These are phyloP conservation scores for Cutaneotrichosporon sp. DNA, from an alignment of 1,284 basidiomycete genomes.

Conservation along the genomic window DNA sequence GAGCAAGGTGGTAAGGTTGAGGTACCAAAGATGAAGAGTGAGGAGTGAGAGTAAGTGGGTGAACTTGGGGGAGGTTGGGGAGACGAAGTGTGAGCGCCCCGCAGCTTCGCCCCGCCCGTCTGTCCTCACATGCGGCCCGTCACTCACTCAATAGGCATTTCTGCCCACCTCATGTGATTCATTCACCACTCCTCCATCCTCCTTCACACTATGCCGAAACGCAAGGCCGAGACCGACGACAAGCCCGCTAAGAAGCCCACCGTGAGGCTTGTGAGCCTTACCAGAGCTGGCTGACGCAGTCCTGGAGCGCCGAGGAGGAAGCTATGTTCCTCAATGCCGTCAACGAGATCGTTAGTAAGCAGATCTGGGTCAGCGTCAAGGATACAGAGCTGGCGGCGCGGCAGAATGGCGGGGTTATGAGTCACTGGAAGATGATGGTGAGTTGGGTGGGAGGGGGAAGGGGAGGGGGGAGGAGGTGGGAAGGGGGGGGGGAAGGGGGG, in stretches of 20 bases:
- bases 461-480: not conserved
- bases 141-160: too few species aligned
- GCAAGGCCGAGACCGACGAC: not conserved
- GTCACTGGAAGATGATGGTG: conserved; percentile 24
- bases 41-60: not conserved
- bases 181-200: not conserved
- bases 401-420: conserved; percentile 13
- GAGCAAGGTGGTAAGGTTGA: not conserved
- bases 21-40: not conserved
- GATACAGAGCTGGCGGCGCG: conserved; percentile 13
- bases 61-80: not conserved
- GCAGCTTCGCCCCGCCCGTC: too few species aligned
- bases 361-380: conserved; percentile 25
- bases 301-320: conserved; percentile 29
- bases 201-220: not conserved
- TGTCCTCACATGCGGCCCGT: too few species aligned
- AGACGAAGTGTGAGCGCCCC: too few species aligned
- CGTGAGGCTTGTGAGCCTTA: not conserved
- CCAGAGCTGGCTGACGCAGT: not conserved
- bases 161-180: too few species aligned
- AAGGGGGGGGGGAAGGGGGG: not conserved
- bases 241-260: not conserved
- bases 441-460: not conserved
- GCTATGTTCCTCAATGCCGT: conserved; percentile 19
- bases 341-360: conserved; percentile 14